Conservation (phyloP, 345 rosid genomes). For the Gossypium sturtianum region DNA sequence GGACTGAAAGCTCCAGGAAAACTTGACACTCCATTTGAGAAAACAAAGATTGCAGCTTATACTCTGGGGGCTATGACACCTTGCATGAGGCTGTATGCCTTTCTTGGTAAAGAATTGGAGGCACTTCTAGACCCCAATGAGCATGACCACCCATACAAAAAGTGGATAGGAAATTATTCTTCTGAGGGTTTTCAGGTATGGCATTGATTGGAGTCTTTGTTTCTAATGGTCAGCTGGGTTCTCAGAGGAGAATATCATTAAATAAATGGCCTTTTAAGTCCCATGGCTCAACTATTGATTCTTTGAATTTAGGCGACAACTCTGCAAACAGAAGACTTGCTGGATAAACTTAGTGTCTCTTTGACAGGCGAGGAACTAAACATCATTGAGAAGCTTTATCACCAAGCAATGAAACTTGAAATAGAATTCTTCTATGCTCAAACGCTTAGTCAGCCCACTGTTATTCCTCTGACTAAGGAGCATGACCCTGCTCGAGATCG, state of each 20-base stretch:
- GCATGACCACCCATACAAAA: conserved; percentile 62
- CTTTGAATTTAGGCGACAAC: conserved; percentile 62
- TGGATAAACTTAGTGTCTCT: conserved; percentile 83
- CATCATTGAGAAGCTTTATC: conserved; percentile 82
- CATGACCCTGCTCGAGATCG: conserved; percentile 46
- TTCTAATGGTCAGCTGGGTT: conserved; percentile 4
- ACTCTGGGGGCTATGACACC: conserved; percentile 94
- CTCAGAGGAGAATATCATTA: conserved; percentile 18
- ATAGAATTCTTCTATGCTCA: conserved; percentile 81
- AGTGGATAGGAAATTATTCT: conserved; percentile 76
- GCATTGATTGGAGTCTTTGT: conserved; percentile 11
- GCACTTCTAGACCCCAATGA: conserved; percentile 39
- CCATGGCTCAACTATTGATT: conserved; percentile 31
- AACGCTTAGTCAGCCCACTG: conserved; percentile 59
- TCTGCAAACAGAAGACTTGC: conserved; percentile 84
- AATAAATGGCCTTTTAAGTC: conserved; percentile 23
- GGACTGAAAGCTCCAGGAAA: conserved; percentile 83
- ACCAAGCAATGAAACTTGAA: conserved; percentile 94
- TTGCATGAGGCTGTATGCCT: conserved; percentile 88
- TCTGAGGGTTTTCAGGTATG: conserved; percentile 70
- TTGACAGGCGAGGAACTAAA: conserved; percentile 95
- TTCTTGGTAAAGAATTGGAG: conserved; percentile 63
- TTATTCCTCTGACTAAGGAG: conserved; percentile 60
- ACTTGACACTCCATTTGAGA: conserved; percentile 91
- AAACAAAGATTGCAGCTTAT: conserved; percentile 90